These are phyloP conservation scores for Orbilia ellipsospora DNA, from an alignment of 2,329 filamentous ascomycete species.

Conservation along the genomic window DNA sequence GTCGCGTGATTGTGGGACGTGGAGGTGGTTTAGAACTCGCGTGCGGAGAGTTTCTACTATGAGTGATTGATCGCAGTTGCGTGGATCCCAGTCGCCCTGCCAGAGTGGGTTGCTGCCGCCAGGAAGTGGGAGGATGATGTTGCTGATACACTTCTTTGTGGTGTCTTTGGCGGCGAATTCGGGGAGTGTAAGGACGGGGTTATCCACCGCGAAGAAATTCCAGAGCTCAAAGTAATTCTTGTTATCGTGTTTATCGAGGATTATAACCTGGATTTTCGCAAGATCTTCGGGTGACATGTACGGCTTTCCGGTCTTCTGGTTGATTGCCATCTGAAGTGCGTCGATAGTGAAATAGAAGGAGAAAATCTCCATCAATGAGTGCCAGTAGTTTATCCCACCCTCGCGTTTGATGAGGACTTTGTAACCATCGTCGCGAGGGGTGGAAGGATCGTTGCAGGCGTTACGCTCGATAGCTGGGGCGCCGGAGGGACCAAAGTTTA, in stretches of 20 bases:
- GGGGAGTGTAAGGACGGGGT: slow-evolving; percentile 59
- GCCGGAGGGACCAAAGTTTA: slow-evolving; percentile 41
- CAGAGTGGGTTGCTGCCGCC: slow-evolving; percentile 64
- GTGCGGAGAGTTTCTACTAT: slow-evolving; percentile 61
- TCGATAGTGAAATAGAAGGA: slow-evolving; percentile 61
- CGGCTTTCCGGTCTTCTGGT: slow-evolving; percentile 47
- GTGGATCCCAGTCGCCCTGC: slow-evolving; percentile 63
- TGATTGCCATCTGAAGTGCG: slow-evolving; percentile 60
- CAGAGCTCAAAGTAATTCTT: slow-evolving; percentile 63
- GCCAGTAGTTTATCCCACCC: slow-evolving; percentile 61
- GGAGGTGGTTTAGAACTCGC: slow-evolving; percentile 38
- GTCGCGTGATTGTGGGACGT: slow-evolving; percentile 23
- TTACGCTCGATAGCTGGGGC: slow-evolving; percentile 15
- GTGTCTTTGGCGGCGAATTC: slow-evolving; percentile 55
- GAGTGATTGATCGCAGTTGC: slow-evolving; percentile 60
- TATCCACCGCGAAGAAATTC: slow-evolving; percentile 61
- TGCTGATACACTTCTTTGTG: slow-evolving; percentile 55
- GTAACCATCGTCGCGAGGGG: slow-evolving; percentile 37
- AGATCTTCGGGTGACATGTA: slow-evolving; percentile 57
- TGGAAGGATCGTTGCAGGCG: slow-evolving; percentile 20
- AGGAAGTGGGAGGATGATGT: slow-evolving; percentile 63
- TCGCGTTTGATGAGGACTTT: slow-evolving; percentile 62
- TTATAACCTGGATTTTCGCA: slow-evolving; percentile 61
- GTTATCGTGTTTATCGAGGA: slow-evolving; percentile 61
- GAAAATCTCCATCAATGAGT: slow-evolving; percentile 62